These are phyloP conservation scores for Phytophthora cajani DNA, from an alignment of 352 stramenopile species.

Conservation along the genomic window DNA sequence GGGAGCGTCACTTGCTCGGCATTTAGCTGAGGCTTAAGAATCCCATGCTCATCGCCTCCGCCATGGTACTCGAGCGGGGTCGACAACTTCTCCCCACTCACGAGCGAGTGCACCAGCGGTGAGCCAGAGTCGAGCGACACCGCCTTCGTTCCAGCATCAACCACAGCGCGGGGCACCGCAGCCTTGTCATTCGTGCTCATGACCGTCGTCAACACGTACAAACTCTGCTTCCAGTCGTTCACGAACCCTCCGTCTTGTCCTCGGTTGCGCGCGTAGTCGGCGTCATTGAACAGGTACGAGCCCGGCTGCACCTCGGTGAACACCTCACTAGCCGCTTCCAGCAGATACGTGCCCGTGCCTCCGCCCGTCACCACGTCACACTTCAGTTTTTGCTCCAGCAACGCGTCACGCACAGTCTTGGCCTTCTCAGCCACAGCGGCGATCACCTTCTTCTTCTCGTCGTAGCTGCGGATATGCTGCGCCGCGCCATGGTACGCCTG, in stretches of 20 bases:
- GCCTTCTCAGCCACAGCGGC: conserved; percentile 48
- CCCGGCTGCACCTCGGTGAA: conserved; percentile 84
- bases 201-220: conserved; percentile 78
- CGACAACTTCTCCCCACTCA: conserved; percentile 44
- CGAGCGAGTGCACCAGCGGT: conserved; percentile 56
- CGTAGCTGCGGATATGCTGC: conserved; percentile 73
- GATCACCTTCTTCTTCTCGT: conserved; percentile 60
- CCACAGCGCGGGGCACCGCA: conserved; percentile 49
- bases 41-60: conserved; percentile 75
- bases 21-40: conserved; percentile 42
- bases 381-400: conserved; percentile 37
- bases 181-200: conserved; percentile 59
- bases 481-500: conserved; percentile 78
- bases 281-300: conserved; percentile 83
- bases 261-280: conserved; percentile 69
- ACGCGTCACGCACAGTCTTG: conserved; percentile 44
- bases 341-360: conserved; percentile 70
- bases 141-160: conserved; percentile 81
- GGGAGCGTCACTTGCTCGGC: conserved; percentile 47
- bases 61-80: conserved; percentile 58
- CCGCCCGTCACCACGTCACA: conserved; percentile 77
- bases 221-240: conserved; percentile 61
- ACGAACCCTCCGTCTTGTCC: conserved; percentile 47
- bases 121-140: conserved; percentile 70
- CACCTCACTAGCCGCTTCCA: conserved; percentile 64